phyloP scores from a whole-genome alignment of 1,139 yeast species.

The Arxiozyma heterogenica region DNA sequence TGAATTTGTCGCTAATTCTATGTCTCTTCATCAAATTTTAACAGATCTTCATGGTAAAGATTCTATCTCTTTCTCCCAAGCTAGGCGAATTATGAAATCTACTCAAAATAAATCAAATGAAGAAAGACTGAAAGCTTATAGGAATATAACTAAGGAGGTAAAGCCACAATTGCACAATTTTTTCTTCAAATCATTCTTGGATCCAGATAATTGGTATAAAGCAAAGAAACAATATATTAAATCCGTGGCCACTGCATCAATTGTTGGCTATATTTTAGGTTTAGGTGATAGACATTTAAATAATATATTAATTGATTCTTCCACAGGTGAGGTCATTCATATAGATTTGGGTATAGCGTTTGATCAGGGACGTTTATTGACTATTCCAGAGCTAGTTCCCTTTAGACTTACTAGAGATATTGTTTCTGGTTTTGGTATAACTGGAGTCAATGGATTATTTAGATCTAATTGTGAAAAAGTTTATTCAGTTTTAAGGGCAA shows the following conservation, averaged over 20 bases:
- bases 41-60: slow-evolving; percentile 50
- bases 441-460: slow-evolving; percentile 73
- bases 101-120: slow-evolving; percentile 40
- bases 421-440: slow-evolving; percentile 85
- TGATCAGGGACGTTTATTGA: slow-evolving; percentile 77
- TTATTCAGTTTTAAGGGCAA: slow-evolving; percentile 54
- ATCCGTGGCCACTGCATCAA: slow-evolving; percentile 78
- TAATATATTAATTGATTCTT: slow-evolving; percentile 71
- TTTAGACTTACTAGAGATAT: slow-evolving; percentile 84
- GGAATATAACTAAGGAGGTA: slow-evolving; percentile 42
- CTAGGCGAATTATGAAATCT: slow-evolving; percentile 56
- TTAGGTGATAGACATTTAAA: slow-evolving; percentile 93
- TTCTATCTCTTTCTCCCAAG: slow-evolving; percentile 43
- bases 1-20: slow-evolving; percentile 78
- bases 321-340: slow-evolving; percentile 85
- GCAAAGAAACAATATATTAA: slow-evolving; percentile 59
- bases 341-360: slow-evolving; percentile 95
- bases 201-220: slow-evolving; percentile 65
- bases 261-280: slow-evolving; percentile 81
- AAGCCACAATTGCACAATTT: slow-evolving; percentile 62
- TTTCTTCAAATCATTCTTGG: slow-evolving; percentile 58
- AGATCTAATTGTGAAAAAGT: slow-evolving; percentile 66
- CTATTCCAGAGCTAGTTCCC: slow-evolving; percentile 90
- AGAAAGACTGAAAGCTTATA: slow-evolving; percentile 44
- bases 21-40: slow-evolving; percentile 60